Conservation (phyloP, 2,329 filamentous ascomycete genomes). For the Clonostachys sp. region DNA sequence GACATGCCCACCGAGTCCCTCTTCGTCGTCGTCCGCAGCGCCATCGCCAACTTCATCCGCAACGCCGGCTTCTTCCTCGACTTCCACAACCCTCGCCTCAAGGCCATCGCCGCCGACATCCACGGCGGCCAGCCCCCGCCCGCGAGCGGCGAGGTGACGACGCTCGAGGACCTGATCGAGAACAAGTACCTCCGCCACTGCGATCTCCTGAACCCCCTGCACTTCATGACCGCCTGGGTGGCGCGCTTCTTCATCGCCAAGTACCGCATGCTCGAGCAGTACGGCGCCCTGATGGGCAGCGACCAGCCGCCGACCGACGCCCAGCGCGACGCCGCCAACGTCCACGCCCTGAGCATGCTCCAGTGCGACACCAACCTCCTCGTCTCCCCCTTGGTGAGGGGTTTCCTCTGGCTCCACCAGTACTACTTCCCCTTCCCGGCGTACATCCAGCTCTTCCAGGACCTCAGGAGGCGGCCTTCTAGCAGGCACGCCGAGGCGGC, state of each 20-base stretch:
- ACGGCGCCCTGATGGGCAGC: constrained; percentile 18
- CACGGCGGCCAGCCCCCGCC: not conserved
- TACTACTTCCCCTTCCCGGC: constrained; percentile 33
- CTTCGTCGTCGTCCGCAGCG: constrained; percentile 31
- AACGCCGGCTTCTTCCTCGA: constrained; percentile 25
- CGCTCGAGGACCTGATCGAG: constrained; percentile 34
- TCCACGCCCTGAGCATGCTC: constrained; percentile 23
- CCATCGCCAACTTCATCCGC: constrained; percentile 31
- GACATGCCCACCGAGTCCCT: constrained; percentile 31
- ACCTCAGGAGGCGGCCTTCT: constrained; percentile 16
- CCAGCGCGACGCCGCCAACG: constrained; percentile 18
- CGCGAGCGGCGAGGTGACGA: constrained; percentile 18
- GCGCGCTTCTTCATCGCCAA: constrained; percentile 39
- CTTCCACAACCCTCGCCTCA: constrained; percentile 23
- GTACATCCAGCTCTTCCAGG: constrained; percentile 30
- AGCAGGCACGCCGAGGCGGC: constrained; percentile 14
- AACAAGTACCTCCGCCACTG: constrained; percentile 37
- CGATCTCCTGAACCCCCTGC: constrained; percentile 27
- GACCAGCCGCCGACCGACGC: constrained; percentile 14
- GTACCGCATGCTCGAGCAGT: constrained; percentile 42
- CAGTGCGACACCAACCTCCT: constrained; percentile 27
- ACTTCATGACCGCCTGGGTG: constrained; percentile 33
- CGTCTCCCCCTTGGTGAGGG: constrained; percentile 16
- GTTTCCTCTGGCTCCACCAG: constrained; percentile 28
- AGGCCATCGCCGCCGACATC: constrained; percentile 12